Evolutionary conservation across 1,284 basidiomycete genomes (phyloP), one percentile per base, ranked within the genome.

Genomic region (Retiboletus flavoniger): DNA sequence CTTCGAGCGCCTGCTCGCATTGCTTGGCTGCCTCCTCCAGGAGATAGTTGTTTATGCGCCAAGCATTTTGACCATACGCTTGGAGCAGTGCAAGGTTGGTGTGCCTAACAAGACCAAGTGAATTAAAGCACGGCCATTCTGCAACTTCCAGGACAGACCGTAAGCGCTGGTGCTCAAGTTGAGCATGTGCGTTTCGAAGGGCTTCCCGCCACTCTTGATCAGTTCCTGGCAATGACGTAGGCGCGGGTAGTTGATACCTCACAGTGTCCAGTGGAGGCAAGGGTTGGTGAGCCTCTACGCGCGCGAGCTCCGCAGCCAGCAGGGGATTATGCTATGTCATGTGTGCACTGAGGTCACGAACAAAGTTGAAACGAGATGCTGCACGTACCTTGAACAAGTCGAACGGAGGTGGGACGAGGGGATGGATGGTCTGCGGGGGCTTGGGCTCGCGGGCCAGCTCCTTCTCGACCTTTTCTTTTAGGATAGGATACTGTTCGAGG

Each of bases 21-120:
- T 87, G 82, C 61, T 87, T 88, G 8, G 87, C 84, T 39, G 88
- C 84, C 32, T 85, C 80, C 69, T 96, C 93, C 24, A 94, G 75
- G 31, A 91, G 78, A 68, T 93, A 95, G 72, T 97, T 96, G 68
- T 92, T 85, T 70, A 96, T 85, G 59, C 89, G 82, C 91, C 93
- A 97, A 10, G 89, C 87, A 74, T 98, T 97, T 11, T 89, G 76
- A 2, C 93, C 97, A 69, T 96, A 95, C 41, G 85, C 85, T 68
- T 93, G 87, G 39, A 98, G 74, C 19, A 99, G 75, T 8, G 87
- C 83, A 39, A 95, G 75, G 75, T 98, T 98, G 39, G 87, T 87
- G 62, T 91, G 84, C 60, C 92, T 94, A 32, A 10, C 52, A 38
- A 51, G n/a, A 36, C 50, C 45, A 19, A 34, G 50, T 58, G 4